Conservation (phyloP, 1,284 basidiomycete genomes). For the Heterobasidion occidentale region DNA sequence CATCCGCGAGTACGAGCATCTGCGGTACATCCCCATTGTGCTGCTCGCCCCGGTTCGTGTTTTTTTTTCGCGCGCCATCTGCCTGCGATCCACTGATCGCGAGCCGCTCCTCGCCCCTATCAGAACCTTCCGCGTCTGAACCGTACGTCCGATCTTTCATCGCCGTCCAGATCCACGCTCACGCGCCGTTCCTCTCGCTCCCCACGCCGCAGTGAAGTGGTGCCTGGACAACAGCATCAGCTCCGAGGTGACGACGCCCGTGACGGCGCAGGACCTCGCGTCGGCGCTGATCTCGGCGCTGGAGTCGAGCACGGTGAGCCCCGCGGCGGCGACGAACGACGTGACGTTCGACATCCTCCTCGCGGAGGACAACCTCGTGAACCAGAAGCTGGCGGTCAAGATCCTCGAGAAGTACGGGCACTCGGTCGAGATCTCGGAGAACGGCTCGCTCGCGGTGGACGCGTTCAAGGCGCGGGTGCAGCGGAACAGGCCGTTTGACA, state of each 20-base stretch:
- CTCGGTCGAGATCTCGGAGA: conserved; percentile 95
- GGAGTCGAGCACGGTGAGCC: conserved; percentile 86
- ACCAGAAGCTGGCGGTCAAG: conserved; percentile 96
- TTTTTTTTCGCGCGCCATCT: background rate
- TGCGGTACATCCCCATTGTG: conserved; percentile 95
- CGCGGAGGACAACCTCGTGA: conserved; percentile 97
- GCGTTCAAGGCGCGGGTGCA: conserved; percentile 77
- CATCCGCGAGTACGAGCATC: conserved; percentile 87
- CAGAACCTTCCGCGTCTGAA: conserved; percentile 59
- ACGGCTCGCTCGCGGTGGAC: conserved; percentile 87
- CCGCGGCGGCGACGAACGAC: conserved; percentile 74
- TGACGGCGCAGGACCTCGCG: conserved; percentile 82
- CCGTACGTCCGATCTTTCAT: conserved; percentile 42
- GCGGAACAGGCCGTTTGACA: conserved; percentile 72
- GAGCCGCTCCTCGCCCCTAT: conserved; percentile 18
- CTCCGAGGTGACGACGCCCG: conserved; percentile 88
- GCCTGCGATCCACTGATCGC: background rate
- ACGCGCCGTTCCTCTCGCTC: background rate
- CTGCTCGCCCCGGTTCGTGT: conserved; percentile 69
- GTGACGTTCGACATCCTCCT: conserved; percentile 90
- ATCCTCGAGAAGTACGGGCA: conserved; percentile 97
- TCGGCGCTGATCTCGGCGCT: conserved; percentile 92
- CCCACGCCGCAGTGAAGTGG: conserved; percentile 65
- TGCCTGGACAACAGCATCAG: conserved; percentile 88
- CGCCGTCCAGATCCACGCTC: background rate